phyloP scores from a whole-genome alignment of 2,329 filamentous ascomycete species.

The Pseudogymnoascus sp. region DNA sequence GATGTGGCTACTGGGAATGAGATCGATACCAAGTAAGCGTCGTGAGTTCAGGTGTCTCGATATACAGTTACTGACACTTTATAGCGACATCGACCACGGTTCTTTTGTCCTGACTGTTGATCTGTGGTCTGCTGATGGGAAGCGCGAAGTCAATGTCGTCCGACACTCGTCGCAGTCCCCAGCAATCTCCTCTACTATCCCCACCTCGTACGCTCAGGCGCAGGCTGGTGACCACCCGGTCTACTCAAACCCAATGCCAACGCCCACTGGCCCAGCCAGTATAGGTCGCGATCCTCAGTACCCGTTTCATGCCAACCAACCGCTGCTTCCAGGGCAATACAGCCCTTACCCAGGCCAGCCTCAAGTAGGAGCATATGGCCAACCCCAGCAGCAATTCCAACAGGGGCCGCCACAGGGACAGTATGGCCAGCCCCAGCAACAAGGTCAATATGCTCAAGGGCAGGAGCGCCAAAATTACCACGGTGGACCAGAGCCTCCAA shows the following conservation, averaged over 20 bases:
- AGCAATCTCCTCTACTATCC: slow-evolving; percentile 73
- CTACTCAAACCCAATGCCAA: slow-evolving; percentile 21
- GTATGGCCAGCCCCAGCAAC: slow-evolving; percentile 30
- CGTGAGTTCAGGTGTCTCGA: slow-evolving; percentile 11
- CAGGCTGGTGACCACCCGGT: slow-evolving; percentile 27
- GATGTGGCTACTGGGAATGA: slow-evolving; percentile 70
- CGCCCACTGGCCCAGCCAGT: slow-evolving; percentile 29
- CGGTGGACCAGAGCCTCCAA: slow-evolving; percentile 12
- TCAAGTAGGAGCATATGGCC: slow-evolving; percentile 11
- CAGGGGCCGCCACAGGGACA: slow-evolving; percentile 28
- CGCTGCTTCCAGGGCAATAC: slow-evolving; percentile 6
- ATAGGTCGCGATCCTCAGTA: slow-evolving; percentile 29
- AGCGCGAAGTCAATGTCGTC: slow-evolving; percentile 59
- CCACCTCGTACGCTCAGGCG: slow-evolving; percentile 63
- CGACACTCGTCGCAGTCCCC: slow-evolving; percentile 57
- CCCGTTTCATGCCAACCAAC: slow-evolving; percentile 12
- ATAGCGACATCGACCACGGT: slow-evolving; percentile 58
- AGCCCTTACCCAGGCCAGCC: slow-evolving; percentile 23
- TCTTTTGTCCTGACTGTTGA: slow-evolving; percentile 64
- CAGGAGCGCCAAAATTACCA: slow-evolving; percentile 1
- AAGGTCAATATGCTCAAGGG: slow-evolving; percentile 9
- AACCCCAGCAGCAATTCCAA: slow-evolving; percentile 21
- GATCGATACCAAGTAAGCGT: slow-evolving; percentile 68
- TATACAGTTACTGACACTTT: background rate
- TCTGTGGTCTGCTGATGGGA: slow-evolving; percentile 54